Percentiles rank a stretch among this genome's conserved stretches.
Evolutionary conservation across 2,329 filamentous ascomycete species (phyloP).

Genomic region (Penicillium sp.): DNA sequence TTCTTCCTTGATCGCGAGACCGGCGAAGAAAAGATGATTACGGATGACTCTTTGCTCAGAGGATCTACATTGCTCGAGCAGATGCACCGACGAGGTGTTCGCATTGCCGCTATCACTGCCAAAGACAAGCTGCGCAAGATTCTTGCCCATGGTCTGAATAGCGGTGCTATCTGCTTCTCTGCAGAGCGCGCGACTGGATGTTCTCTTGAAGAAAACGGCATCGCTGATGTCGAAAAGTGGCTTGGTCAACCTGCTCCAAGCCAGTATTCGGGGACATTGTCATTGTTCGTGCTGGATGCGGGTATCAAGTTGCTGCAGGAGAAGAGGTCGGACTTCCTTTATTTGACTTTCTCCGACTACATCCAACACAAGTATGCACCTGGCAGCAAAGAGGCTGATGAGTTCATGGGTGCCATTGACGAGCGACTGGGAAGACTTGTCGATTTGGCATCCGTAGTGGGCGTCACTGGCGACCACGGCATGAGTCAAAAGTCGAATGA

Average conservation of each 20-base stretch:
- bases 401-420: constrained; percentile 40
- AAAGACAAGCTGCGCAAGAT: constrained; percentile 48
- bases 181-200: constrained; percentile 32
- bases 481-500: constrained; percentile 43
- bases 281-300: constrained; percentile 45
- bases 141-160: constrained; percentile 38
- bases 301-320: constrained; percentile 45
- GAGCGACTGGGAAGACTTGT: constrained; percentile 31
- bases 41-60: constrained; percentile 41
- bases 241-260: constrained; percentile 36
- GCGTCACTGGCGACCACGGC: constrained; percentile 45
- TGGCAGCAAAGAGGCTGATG: constrained; percentile 35
- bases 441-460: constrained; percentile 37
- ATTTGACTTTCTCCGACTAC: constrained; percentile 47
- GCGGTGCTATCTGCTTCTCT: constrained; percentile 41
- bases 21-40: constrained; percentile 42
- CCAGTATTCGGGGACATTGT: constrained; percentile 47
- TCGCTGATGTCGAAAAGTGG: constrained; percentile 38
- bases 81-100: constrained; percentile 39
- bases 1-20: constrained; percentile 44
- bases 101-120: constrained; percentile 45
- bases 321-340: constrained; percentile 40
- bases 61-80: constrained; percentile 45
- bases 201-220: constrained; percentile 36
- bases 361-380: constrained; percentile 47